phyloP scores from a whole-genome alignment of 1,284 basidiomycete genomes.

The Lentinula novae-zelandiae region DNA sequence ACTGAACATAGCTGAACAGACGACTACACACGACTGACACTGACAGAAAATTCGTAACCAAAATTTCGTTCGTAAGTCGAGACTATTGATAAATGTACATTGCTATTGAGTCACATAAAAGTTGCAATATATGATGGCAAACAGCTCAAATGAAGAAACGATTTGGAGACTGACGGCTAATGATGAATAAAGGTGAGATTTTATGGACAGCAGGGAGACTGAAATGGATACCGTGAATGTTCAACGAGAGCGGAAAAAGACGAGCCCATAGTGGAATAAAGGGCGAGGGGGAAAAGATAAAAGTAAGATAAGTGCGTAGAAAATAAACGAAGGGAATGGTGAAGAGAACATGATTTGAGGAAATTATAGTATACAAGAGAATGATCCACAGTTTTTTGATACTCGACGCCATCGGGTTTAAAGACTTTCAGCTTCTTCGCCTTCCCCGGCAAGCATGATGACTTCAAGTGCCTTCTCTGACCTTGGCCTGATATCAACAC shows the following conservation, averaged over 20 bases:
- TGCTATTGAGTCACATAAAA: neutral
- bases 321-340: neutral
- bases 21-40: no score
- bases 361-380: neutral
- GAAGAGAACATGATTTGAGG: neutral
- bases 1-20: no score
- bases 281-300: neutral
- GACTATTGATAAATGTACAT: neutral
- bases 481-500: conserved; percentile 13
- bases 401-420: neutral
- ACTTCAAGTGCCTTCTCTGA: conserved; percentile 10
- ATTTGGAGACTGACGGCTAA: neutral
- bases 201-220: no score
- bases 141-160: neutral
- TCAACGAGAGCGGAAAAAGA: neutral
- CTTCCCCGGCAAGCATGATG: neutral
- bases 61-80: neutral
- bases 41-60: neutral
- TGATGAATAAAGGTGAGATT: no score
- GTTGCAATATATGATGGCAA: neutral
- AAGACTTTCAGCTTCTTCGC: neutral
- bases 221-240: neutral
- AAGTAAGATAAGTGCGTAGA: neutral
- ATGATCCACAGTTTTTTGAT: neutral
- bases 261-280: neutral